phyloP scores from a whole-genome alignment of 768 basidiomycete species.

The Trametes sanguinea region DNA sequence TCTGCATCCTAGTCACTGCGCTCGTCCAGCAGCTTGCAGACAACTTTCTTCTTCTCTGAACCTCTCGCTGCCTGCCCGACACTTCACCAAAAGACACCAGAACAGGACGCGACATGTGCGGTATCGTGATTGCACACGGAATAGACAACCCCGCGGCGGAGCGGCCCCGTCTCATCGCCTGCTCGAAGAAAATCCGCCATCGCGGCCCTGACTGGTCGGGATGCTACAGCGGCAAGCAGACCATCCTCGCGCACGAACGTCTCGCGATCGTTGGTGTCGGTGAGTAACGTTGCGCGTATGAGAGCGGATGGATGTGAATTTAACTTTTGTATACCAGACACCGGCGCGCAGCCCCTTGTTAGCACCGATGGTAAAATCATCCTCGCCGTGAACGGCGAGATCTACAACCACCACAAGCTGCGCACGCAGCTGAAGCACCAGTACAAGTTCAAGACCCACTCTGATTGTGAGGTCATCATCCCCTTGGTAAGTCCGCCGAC shows the following conservation, averaged over 20 bases:
- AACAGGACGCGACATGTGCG: conserved; percentile 70
- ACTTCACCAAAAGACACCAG: neutral
- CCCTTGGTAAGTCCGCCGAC: conserved; percentile 60
- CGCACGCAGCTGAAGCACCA: conserved; percentile 62
- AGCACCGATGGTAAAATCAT: conserved; percentile 83
- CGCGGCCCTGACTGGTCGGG: conserved; percentile 99
- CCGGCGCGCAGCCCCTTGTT: conserved; percentile 92
- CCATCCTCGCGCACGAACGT: conserved; percentile 91
- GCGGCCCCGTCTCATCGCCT: conserved; percentile 74
- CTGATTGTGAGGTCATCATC: conserved; percentile 97
- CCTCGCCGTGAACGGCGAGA: conserved; percentile 97
- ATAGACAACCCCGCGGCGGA: conserved; percentile 69
- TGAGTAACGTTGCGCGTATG: conserved; percentile 40
- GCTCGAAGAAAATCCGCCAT: conserved; percentile 89
- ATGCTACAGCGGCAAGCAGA: conserved; percentile 81
- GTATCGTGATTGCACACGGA: conserved; percentile 86
- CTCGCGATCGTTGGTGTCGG: conserved; percentile 98
- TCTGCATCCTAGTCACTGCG: neutral
- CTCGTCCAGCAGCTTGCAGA: neutral
- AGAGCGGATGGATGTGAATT: too few relatives aligned
- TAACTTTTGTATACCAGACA: conserved; percentile 53
- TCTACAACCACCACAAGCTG: conserved; percentile 93
- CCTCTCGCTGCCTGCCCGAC: neutral
- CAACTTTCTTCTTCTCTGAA: conserved; percentile 1
- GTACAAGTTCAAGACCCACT: conserved; percentile 92